Evolutionary conservation across 495 filamentous ascomycete genomes (phyloP), one percentile per base, ranked within the genome.

Genomic region (Bacidia rubella): DNA sequence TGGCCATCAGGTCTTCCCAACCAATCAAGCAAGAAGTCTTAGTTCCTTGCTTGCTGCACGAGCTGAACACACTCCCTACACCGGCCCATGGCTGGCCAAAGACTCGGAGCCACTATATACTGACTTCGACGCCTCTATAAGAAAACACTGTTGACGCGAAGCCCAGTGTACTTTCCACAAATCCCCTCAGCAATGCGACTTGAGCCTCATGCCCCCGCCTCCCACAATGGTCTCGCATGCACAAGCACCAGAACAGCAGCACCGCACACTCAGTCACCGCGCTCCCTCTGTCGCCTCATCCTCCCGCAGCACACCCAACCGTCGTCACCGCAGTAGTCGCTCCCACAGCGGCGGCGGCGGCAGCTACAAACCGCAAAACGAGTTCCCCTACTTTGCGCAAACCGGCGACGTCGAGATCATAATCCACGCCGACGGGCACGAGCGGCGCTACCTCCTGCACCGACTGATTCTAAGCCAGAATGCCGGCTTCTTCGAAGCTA

Each of bases 401-500:
- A 87, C 82, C 22, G 89, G 89, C 62, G 88, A 95, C 65, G 86
- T 93, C 58, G 89, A 95, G 70, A 86, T 95, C 55, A 61, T 90
- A 38, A 80, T 95, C 54, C 73, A 75, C 54, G 79, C 75, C 20
- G 80, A 78, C 47, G 74, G 80, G 35, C 81, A 83, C 56, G 85
- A 90, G 66, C 82, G 81, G 62, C 77, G 85, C 22, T 95, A 94
- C 62, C 75, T 94, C 38, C 76, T 95, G 19, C 89, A 95, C 66
- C 76, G 81, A 39, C 70, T 94, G 59, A 93, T 89, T 23, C 67
- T 95, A 57, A 78, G 84, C 32, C 84, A 92, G 68, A 90, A 85
- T 60, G 93, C 88, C 11, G 88, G 87, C 1, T 95, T 93, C 68
- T 95, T 95, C 67, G 86, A 93, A 67, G 85, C 87, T 27, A 86